Percentiles rank a stretch among this genome's conserved stretches.
Conservation (phyloP, 352 stramenopile species). For the Phytophthora sp. region DNA sequence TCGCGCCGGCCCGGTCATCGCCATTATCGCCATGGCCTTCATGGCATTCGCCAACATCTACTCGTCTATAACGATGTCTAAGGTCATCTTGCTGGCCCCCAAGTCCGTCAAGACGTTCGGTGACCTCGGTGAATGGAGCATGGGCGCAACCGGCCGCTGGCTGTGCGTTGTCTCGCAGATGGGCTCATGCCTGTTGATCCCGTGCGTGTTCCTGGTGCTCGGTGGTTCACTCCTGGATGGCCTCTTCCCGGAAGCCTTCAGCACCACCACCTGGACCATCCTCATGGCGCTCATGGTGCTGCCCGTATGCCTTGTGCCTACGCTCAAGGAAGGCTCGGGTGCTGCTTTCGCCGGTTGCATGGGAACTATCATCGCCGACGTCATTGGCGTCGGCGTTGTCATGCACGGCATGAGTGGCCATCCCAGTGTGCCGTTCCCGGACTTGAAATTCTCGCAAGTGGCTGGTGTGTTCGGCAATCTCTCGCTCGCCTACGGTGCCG, state of each 20-base stretch:
- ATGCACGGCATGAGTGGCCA: constrained; percentile 63
- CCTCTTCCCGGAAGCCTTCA: constrained; percentile 60
- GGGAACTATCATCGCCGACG: constrained; percentile 64
- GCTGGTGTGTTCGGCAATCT: constrained; percentile 67
- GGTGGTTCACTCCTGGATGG: constrained; percentile 51
- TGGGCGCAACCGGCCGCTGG: constrained; percentile 56
- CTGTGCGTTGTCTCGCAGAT: constrained; percentile 62
- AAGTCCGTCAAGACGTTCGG: constrained; percentile 60
- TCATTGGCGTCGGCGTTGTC: constrained; percentile 54
- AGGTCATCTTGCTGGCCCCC: constrained; percentile 62
- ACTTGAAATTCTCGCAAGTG: constrained; percentile 59
- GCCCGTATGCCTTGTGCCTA: constrained; percentile 62
- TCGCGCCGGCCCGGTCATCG: constrained; percentile 56
- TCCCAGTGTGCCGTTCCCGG: constrained; percentile 44
- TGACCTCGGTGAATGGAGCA: constrained; percentile 64
- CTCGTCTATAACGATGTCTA: constrained; percentile 59
- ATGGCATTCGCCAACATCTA: constrained; percentile 79
- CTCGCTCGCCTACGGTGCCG: constrained; percentile 65
- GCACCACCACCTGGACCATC: constrained; percentile 61
- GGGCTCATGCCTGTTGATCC: constrained; percentile 57
- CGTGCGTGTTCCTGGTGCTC: constrained; percentile 66
- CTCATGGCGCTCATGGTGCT: constrained; percentile 61
- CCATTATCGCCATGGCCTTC: constrained; percentile 56
- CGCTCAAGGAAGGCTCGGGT: constrained; percentile 66
- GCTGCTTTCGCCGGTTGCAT: constrained; percentile 64